These are phyloP conservation scores for Schwanniomyces yamadae DNA, from an alignment of 805 yeast genomes.

Conservation along the genomic window DNA sequence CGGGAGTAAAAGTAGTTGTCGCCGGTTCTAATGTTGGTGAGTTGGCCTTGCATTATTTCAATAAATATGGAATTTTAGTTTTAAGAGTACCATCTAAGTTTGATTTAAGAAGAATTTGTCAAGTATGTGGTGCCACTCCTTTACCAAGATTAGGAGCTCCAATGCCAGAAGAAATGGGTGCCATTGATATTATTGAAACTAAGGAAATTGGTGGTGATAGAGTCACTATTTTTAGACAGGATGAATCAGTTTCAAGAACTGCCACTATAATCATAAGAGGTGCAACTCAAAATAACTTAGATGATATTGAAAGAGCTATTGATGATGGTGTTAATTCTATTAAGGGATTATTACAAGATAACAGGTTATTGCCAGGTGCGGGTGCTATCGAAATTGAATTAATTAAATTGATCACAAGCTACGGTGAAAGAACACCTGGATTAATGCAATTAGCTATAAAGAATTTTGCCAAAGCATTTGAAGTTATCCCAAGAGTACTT, in stretches of 20 bases:
- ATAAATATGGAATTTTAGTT: constrained; percentile 80
- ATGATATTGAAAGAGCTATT: constrained; percentile 94
- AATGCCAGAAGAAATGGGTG: constrained; percentile 90
- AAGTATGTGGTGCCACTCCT: constrained; percentile 98
- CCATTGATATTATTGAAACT: constrained; percentile 83
- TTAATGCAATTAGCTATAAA: constrained; percentile 90
- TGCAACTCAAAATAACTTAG: constrained; percentile 90
- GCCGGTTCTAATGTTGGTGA: constrained; percentile 97
- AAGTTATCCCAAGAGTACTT: constrained; percentile 85
- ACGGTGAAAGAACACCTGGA: constrained; percentile 94
- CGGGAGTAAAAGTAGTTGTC: constrained; percentile 84
- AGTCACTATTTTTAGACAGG: constrained; percentile 90
- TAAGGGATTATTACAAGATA: constrained; percentile 83
- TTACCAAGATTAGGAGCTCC: constrained; percentile 93
- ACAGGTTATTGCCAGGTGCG: constrained; percentile 86
- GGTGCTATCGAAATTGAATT: constrained; percentile 93
- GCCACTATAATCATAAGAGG: constrained; percentile 94
- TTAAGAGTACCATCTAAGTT: constrained; percentile 91
- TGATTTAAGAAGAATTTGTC: constrained; percentile 87
- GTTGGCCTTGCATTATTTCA: constrained; percentile 86
- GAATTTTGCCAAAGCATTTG: constrained; percentile 91
- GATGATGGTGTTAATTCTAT: constrained; percentile 95
- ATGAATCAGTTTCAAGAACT: constrained; percentile 64
- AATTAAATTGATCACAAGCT: constrained; percentile 71
- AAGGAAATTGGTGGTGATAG: constrained; percentile 97